phyloP scores from a whole-genome alignment of 176 grass and related monocot species.

The Oryza meyeriana region DNA sequence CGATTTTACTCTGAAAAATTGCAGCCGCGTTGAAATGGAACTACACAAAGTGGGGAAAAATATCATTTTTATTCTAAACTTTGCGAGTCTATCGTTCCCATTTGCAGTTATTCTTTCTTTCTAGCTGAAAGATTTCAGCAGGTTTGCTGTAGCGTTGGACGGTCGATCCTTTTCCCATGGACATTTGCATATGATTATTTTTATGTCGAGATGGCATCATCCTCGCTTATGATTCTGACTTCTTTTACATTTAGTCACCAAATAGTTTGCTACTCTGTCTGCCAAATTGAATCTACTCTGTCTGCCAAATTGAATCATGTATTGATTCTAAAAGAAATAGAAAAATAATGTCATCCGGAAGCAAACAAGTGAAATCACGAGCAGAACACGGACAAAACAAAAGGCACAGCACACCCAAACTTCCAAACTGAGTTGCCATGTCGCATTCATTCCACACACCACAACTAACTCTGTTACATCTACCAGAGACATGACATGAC shows the following conservation, averaged over 20 bases:
- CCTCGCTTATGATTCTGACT: background rate
- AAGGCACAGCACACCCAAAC: background rate
- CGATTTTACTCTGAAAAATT: constrained; percentile 24
- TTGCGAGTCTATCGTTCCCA: background rate
- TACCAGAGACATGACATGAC: background rate
- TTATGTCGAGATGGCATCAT: background rate
- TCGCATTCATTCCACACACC: background rate
- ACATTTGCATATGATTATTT: background rate
- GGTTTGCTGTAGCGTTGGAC: background rate
- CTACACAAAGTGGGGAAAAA: background rate
- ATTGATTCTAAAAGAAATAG: no score
- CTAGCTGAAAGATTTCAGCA: background rate
- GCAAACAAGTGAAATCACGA: constrained; percentile 13
- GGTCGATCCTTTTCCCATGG: background rate
- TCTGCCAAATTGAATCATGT: no score
- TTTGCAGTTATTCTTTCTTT: background rate
- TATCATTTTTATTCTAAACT: background rate
- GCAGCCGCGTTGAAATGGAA: background rate
- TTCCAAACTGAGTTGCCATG: background rate
- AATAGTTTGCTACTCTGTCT: background rate
- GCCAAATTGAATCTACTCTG: no score
- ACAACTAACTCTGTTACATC: background rate
- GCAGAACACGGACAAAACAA: background rate
- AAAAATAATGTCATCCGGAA: background rate
- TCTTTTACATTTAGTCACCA: background rate